Base-by-base conservation (phyloP, 768 basidiomycete species). In the Hericium coralloides region DNA sequence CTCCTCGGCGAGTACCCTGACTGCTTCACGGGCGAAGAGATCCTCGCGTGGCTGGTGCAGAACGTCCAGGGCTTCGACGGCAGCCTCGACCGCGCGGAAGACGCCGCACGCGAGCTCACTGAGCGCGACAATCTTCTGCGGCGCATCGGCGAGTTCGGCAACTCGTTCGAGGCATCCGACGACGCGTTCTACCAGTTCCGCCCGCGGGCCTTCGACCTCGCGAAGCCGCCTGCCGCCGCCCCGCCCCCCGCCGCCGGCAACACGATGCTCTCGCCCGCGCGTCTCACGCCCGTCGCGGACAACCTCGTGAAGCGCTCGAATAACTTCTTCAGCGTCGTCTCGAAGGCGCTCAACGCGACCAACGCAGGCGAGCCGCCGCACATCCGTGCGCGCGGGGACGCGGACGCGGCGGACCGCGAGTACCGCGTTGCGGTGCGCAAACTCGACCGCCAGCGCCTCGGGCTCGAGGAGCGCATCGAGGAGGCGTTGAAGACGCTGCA, bases 21-120 rank as follows among this genome's bases (percentile, higher is more conserved):
- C 26, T 86, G 87, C 58, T 95, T 95, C 70, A 84, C 83, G 15
- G 94, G 94, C 26, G 92, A 92, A 43, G 93, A 95, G 61, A 86
- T 97, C 60, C 88, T 87, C 9, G 77, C 79, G 4, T 97, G 92
- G 92, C 70, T 97, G 56, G 82, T 83, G 57, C 80, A 79, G 57
- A 85, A 89, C 60, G 84, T 95, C 2, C 80, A 82, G 59, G 89
- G 81, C 8, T 87, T 95, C 59, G 85, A 80, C 17, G 89, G 87
- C 18, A 87, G 78, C 67, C 71, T 89, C 55, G 92, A 94, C 58
- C 76, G 80, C 48, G 91, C 91, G 2, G 89, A 90, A 61, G 84
- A 91, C 54, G 82, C 69, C n/a, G 82, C 82, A 25, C 67, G 67
- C 36, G 79, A 82, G 45, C 70, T 85, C 38, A 74, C 78, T 12